Evolutionary conservation across 2,329 filamentous ascomycete species (phyloP), one percentile per base, ranked within the genome.

Genomic region (Xylaria polymorpha): DNA sequence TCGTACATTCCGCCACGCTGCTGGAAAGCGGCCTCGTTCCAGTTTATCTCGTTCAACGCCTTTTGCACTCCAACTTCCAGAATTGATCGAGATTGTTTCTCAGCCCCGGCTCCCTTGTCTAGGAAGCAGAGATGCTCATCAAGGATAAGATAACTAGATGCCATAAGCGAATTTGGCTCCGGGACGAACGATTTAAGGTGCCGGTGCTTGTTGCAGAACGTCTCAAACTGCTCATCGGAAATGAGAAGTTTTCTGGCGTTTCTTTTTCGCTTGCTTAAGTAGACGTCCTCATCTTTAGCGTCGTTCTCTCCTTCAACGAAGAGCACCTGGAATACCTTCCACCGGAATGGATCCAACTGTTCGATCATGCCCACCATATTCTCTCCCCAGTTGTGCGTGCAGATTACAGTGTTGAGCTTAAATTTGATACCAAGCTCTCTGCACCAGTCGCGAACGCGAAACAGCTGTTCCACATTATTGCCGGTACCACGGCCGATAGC

Each of bases 391-490:
- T 88, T 88, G 59, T 82, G 76, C 1, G 71, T 77, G 73, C 81
- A 83, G 3, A 88, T 82, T 0, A 88, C 86, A 0, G 86, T 88
- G 77, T 88, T 88, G 60, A 88, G 74, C 79, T 88, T 88, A 79
- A 88, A 87, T 76, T 82, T 85, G 74, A 88, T 83, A 1, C 81
- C 80, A 29, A 81, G 81, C 65, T 83, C 66, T 3, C 74, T 72
- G 75, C 86, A 88, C 81, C 83, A 84, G 6, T 76, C 74, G 4
- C 77, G 75, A 68, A 88, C 81, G 14, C 77, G 72, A 60, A 81
- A 82, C 0, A 88, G 78, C 61, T 83, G 79, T 20, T 67, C 60
- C 15, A 87, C 79, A 63, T 87, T 83, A n/a, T 81, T 77, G 3
- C 84, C 83, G n/a, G 74, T 79, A 3, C 84, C 84, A 8, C 86